Conservation (phyloP, 2,329 filamentous ascomycete species). For the Trichoderma koningiopsis region DNA sequence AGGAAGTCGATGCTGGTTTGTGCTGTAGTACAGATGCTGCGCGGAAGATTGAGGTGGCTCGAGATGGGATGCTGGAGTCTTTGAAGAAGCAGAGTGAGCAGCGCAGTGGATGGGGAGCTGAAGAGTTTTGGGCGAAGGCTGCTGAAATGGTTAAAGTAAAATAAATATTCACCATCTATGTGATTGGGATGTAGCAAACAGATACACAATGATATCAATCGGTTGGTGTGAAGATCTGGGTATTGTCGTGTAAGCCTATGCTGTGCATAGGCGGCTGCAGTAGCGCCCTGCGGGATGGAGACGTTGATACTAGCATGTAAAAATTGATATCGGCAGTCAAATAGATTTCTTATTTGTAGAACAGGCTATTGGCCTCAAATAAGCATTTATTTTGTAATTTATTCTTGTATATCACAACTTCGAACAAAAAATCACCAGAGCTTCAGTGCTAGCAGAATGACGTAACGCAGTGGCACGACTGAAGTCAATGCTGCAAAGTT, state of each 20-base stretch:
- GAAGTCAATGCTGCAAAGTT: not conserved
- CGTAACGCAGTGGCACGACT: not conserved
- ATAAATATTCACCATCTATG: not conserved
- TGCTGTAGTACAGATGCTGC: slow-evolving; percentile 69
- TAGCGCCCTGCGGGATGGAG: not conserved
- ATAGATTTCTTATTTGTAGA: not conserved
- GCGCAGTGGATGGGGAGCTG: slow-evolving; percentile 28
- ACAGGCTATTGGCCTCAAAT: not conserved
- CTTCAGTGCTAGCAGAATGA: not conserved
- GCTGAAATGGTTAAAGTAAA: not conserved
- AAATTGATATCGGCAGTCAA: not conserved
- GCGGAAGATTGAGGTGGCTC: slow-evolving; percentile 51
- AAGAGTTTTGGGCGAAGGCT: slow-evolving; percentile 35
- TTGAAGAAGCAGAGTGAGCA: slow-evolving; percentile 14
- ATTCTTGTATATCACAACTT: not conserved
- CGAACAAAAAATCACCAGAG: not conserved
- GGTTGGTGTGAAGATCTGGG: not conserved
- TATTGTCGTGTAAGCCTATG: not conserved
- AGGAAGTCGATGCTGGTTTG: slow-evolving; percentile 71
- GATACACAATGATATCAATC: not conserved
- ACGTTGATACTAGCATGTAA: not conserved
- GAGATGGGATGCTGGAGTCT: slow-evolving; percentile 41
- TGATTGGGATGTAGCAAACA: not conserved
- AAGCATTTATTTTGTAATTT: not conserved
- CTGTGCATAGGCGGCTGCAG: not conserved